Conservation (phyloP, 1,284 basidiomycete species). For the Blastosporella zonata region DNA sequence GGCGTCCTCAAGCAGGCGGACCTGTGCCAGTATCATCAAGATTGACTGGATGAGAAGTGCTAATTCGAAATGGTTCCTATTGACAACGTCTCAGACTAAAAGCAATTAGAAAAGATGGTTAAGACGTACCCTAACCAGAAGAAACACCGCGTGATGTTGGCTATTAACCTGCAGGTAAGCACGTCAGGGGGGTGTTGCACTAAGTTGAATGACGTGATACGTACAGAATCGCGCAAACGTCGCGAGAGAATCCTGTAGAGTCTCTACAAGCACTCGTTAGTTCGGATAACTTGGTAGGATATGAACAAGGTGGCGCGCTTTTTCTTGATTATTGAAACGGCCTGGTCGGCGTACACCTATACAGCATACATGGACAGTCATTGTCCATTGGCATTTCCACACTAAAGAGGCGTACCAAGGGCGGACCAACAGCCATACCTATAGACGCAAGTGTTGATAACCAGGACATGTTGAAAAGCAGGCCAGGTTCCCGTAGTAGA, state of each 20-base stretch:
- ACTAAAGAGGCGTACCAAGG: constrained; percentile 43
- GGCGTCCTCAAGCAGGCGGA: constrained; percentile 29
- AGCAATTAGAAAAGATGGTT: background rate
- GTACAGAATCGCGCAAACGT: constrained; percentile 78
- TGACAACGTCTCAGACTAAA: background rate
- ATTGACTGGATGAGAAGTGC: constrained; percentile 75
- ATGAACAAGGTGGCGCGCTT: constrained; percentile 38
- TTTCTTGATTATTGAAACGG: constrained; percentile 68
- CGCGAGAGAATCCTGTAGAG: constrained; percentile 80
- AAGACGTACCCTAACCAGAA: constrained; percentile 71
- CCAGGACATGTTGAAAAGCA: constrained; percentile 35
- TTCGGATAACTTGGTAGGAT: background rate
- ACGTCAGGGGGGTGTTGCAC: constrained; percentile 12
- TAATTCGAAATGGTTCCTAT: constrained; percentile 67
- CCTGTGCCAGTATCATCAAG: constrained; percentile 80
- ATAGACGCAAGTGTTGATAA: constrained; percentile 55
- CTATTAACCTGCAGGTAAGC: constrained; percentile 52
- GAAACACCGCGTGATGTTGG: constrained; percentile 83
- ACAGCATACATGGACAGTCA: background rate
- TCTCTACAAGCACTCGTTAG: constrained; percentile 47
- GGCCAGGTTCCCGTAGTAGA: background rate
- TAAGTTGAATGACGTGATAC: constrained; percentile 20
- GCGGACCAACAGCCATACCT: constrained; percentile 73
- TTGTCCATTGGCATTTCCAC: background rate
- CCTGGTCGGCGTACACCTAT: constrained; percentile 77